These are phyloP conservation scores for Orychophragmus violaceus DNA, from an alignment of 345 rosid genomes.

Conservation along the genomic window DNA sequence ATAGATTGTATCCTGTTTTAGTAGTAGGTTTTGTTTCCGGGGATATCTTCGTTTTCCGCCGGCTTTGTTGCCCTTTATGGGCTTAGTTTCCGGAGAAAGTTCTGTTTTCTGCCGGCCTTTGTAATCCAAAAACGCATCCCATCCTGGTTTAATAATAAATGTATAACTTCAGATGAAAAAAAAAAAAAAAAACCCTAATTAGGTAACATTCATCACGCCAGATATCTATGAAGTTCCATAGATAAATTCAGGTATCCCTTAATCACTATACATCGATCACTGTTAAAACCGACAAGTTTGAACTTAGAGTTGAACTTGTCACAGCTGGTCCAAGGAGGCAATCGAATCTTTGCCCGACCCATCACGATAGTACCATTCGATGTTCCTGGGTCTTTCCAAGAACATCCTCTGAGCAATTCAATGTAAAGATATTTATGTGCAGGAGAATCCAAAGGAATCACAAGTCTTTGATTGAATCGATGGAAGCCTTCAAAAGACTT, in stretches of 20 bases:
- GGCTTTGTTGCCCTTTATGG: too few relatives aligned
- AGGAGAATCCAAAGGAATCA: neutral
- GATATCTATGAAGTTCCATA: conserved; percentile 2
- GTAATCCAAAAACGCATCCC: too few relatives aligned
- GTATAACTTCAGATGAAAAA: too few relatives aligned
- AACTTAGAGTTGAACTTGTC: neutral
- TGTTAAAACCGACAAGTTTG: neutral
- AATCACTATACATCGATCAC: neutral
- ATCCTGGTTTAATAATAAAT: too few relatives aligned
- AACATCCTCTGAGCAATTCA: neutral
- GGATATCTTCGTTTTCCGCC: too few relatives aligned
- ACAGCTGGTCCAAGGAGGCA: neutral
- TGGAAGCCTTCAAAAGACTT: neutral
- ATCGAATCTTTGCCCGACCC: conserved; percentile 11
- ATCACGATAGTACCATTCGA: neutral
- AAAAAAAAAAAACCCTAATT: neutral
- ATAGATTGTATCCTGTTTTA: too few relatives aligned
- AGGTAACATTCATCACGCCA: neutral
- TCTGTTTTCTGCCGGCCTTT: too few relatives aligned
- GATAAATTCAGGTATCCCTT: neutral
- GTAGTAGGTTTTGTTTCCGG: too few relatives aligned
- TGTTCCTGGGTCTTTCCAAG: neutral
- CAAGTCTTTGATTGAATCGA: neutral
- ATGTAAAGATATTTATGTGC: neutral
- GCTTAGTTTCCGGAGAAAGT: too few relatives aligned